Percentiles rank a stretch among this genome's conserved stretches.
Conservation (phyloP, 2,329 filamentous ascomycete genomes). For the Elsinoe ampelina region DNA sequence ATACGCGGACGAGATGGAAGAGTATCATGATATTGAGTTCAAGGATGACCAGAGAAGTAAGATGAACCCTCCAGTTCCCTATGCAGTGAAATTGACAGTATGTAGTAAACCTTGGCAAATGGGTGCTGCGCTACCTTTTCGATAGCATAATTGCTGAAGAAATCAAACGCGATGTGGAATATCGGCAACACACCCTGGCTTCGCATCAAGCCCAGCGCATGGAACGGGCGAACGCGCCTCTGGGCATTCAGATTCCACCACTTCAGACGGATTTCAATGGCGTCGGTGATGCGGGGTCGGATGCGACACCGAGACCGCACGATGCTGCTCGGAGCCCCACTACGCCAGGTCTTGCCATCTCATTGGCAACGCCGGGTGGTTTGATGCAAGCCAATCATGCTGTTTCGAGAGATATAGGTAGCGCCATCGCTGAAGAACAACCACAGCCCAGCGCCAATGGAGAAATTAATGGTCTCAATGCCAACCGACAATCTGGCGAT, state of each 20-base stretch:
- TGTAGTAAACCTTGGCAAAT: slow-evolving; percentile 87
- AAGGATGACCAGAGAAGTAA: slow-evolving; percentile 87
- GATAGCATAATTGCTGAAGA: slow-evolving; percentile 83
- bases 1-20: slow-evolving; percentile 79
- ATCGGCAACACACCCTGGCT: slow-evolving; percentile 59
- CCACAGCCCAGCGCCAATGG: slow-evolving; percentile 41
- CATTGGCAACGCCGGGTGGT: slow-evolving; percentile 37
- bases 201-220: slow-evolving; percentile 50
- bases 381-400: slow-evolving; percentile 29
- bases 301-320: slow-evolving; percentile 46
- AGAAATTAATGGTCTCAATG: slow-evolving; percentile 44
- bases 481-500: slow-evolving; percentile 54
- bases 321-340: slow-evolving; percentile 54
- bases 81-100: slow-evolving; percentile 17
- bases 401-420: slow-evolving; percentile 27
- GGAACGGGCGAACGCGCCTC: slow-evolving; percentile 50
- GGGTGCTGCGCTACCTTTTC: slow-evolving; percentile 90
- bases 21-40: slow-evolving; percentile 69
- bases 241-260: slow-evolving; percentile 50
- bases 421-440: slow-evolving; percentile 35
- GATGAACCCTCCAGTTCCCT: slow-evolving; percentile 23
- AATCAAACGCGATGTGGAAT: slow-evolving; percentile 66
- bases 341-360: slow-evolving; percentile 71
- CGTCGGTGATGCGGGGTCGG: slow-evolving; percentile 29
- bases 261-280: slow-evolving; percentile 37